Evolutionary conservation across 345 rosid species (phyloP).

Genomic region (Gossypium arboreum): DNA sequence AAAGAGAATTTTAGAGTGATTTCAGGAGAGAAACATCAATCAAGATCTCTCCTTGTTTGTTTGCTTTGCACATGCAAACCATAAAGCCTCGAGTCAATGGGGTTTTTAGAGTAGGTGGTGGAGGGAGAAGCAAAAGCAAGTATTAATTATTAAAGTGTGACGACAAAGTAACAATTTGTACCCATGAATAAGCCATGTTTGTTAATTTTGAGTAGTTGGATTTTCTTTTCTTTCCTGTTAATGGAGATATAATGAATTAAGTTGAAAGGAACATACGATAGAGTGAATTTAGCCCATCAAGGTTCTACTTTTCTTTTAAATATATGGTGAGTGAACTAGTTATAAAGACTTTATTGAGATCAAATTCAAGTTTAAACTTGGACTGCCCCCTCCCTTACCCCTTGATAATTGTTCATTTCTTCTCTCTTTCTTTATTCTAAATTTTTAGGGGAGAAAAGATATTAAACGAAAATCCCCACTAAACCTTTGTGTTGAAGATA

Average conservation of each 20-base stretch:
- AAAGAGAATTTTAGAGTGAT: slow-evolving; percentile 7
- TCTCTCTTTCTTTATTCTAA: no score
- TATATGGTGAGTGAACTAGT: no score
- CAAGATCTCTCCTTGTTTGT: background rate
- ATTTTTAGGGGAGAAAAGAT: no score
- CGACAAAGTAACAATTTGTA: slow-evolving; percentile 18
- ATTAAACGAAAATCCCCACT: no score
- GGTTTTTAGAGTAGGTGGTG: slow-evolving; percentile 7
- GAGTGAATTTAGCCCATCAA: background rate
- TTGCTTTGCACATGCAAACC: slow-evolving; percentile 23
- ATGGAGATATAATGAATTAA: background rate
- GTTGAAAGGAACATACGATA: background rate
- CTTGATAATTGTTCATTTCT: no score
- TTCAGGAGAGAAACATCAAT: background rate
- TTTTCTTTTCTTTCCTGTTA: background rate
- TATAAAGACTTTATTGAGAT: no score
- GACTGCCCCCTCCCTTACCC: no score
- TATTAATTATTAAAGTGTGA: slow-evolving; percentile 19
- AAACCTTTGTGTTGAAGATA: background rate
- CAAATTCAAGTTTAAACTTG: no score
- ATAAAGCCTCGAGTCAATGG: slow-evolving; percentile 21
- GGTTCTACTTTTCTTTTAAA: no score
- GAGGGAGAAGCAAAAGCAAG: slow-evolving; percentile 1
- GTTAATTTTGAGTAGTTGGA: background rate
- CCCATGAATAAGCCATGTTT: background rate